These are phyloP conservation scores for Naumovozyma dairenensis DNA, from an alignment of 805 yeast genomes.

Conservation along the genomic window DNA sequence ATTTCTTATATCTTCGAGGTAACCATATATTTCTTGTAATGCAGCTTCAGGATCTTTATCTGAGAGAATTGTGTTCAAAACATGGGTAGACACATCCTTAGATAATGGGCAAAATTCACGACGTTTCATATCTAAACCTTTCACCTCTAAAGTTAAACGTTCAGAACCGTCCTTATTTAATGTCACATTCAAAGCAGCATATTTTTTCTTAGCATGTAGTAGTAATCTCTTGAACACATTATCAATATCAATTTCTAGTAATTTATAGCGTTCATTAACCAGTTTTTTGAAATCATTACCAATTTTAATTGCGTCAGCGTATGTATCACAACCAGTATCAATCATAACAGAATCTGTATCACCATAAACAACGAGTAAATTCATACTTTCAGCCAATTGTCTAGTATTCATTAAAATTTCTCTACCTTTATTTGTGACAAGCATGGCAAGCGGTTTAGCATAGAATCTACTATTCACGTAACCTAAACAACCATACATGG, in stretches of 20 bases:
- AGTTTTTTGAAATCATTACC: constrained; percentile 77
- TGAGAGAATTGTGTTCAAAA: constrained; percentile 59
- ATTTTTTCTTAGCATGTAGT: constrained; percentile 91
- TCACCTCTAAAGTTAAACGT: constrained; percentile 63
- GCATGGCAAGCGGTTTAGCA: constrained; percentile 92
- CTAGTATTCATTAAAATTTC: constrained; percentile 90
- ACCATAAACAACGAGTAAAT: constrained; percentile 85
- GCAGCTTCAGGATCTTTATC: constrained; percentile 73
- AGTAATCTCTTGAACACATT: constrained; percentile 79
- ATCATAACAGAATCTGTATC: constrained; percentile 99
- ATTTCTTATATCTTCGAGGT: constrained; percentile 49
- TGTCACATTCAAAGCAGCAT: constrained; percentile 76
- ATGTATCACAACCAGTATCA: constrained; percentile 68
- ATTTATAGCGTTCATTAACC: constrained; percentile 80
- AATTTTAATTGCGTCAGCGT: constrained; percentile 63
- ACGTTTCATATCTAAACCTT: constrained; percentile 94
- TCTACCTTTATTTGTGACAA: constrained; percentile 91
- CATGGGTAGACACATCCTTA: constrained; percentile 73
- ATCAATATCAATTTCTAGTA: constrained; percentile 90
- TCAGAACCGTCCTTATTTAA: constrained; percentile 46
- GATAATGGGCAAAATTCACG: constrained; percentile 93
- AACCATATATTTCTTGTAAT: constrained; percentile 56
- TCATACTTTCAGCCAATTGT: constrained; percentile 79
- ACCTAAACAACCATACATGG: constrained; percentile 99
- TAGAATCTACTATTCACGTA: constrained; percentile 84